Evolutionary conservation across 345 rosid genomes (phyloP), one percentile per base, ranked within the genome.

Genomic region (Hibiscus trionum): DNA sequence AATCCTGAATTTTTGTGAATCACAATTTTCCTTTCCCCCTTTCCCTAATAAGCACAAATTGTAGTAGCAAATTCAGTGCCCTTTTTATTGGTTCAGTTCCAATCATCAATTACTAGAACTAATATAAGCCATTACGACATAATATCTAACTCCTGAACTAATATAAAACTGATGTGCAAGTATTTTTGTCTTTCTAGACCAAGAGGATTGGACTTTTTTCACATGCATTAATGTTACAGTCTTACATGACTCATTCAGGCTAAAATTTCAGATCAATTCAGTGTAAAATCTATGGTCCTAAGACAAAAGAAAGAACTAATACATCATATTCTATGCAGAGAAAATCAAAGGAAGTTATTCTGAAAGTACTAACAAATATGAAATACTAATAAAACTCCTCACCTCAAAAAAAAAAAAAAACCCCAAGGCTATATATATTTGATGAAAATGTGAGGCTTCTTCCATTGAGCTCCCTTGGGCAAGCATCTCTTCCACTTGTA

Each of bases 321-420:
- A 6, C 31, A 44, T 65, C 29, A 17, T 39, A 17, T 39, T 9
- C 68, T 11, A 17, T 10, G 27, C 24, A 37, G 24, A 17, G 26
- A 62, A 57, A 15, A 26, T 49, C 33, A 55, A 72, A 69, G 16
- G 21, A 53, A 65, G 33, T 11, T 57, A 55, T 64, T 64, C 12
- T 3, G 12, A 14, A 44, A 65, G 49, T 21, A 6, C 17, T 42
- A 65, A 44, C 11, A 65, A 44, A 12, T 65, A 65, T 65, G 69
- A 66, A 66, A 46, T 26, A 24, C 35, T 26, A 37, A 73, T 47
- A 17, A 57, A 52, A 11, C 39, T 49, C 31, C 74, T 81, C 72
- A 91, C 94, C 92, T 91, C 97, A n/a, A n/a, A n/a, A n/a, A 68
- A 91, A 91, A 72, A 91, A 90, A 71, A 91, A 88, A 77, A 88